Evolutionary conservation across 2,329 filamentous ascomycete genomes (phyloP), one percentile per base, ranked within the genome.

Genomic region (Aspergillus viridinutans): DNA sequence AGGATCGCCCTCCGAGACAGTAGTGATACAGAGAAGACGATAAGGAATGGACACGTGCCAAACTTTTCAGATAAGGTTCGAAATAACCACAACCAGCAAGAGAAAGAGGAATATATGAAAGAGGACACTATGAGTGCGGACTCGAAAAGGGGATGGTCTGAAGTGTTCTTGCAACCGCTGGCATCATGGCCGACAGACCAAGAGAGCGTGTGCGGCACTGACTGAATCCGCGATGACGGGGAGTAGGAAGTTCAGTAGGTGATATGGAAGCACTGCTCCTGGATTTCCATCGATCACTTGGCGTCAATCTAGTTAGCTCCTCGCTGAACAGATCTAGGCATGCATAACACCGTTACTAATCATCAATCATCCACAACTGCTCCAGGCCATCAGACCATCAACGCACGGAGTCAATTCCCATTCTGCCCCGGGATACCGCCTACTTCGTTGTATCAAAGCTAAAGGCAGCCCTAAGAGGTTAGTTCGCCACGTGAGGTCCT

Each of bases 141-240:
- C 48, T 59, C 49, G 62, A 60, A 52, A 59, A 60, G 53, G 54
- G 59, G 59, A 62, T 56, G 62, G 52, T 64, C 54, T 64, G 57
- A 58, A 57, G 61, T 54, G 52, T 64, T 63, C 58, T 59, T 59
- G 62, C 60, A 65, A 60, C 64, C 61, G 64, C 61, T 69, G 59
- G 61, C 67, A 69, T 69, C 62, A 64, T 69, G 67, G 58, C 66
- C 64, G 55, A 57, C 55, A 55, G 54, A 56, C 32, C 53, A 48
- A 52, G 48, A 56, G 54, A 55, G 61, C 32, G 50, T 53, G 49
- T 32, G 28, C 51, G 53, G 55, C 57, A 42, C 45, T 29, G 53
- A 53, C 53, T 29, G 55, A 47, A 52, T 45, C 51, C 40, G 57
- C 43, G 47, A 52, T 43, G n/a, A 45, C 49, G 49, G 9, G 29